Base-by-base conservation (phyloP, 768 basidiomycete species). In the Trametes sanguinea region DNA sequence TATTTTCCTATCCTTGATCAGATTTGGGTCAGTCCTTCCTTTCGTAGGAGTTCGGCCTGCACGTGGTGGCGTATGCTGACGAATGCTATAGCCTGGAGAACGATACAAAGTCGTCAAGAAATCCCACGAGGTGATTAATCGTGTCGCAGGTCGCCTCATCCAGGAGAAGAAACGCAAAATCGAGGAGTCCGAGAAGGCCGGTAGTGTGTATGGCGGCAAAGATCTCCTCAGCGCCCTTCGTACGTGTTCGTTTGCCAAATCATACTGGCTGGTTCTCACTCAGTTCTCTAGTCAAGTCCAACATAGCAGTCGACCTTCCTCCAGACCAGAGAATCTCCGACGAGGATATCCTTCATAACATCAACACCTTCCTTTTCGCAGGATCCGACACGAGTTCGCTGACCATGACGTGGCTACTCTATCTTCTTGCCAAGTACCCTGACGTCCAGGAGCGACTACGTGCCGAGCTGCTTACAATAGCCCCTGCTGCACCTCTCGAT, bases 331-430 rank as follows among this genome's bases (percentile, higher is more conserved):
- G 87, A 39, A 86, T 96, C 65, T 89, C 93, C 0, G 95, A 97
- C 69, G 86, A 89, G 33, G 95, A 96, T 68, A 87, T 95, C 53
- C 79, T 94, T 10, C 79, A 92, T 69, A 94, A 87, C 61, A 87
- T 95, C 73, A 92, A 90, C 67, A 94, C 93, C 0, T 90, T 95
- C 72, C 85, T 94, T 81, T 93, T 94, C 71, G 92, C 90, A 22
- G 94, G 94, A 4, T 92, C 94, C 11, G 93, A 95, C 68, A 92
- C 93, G 0, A 89, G 89, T 10, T 90, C 90, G 2, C 83, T 95
- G 32, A 83, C 88, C 4, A 75, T 96, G 46, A 91, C 91, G 0
- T 97, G 95, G 94, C 86, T 87, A 2, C 73, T 96, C n/a, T 77
- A 86, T 60, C 76, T 90, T 14, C 82, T 97, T 42, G 85, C 92